Conservation (phyloP, 169 alveolate genomes). For the Plasmodium chabaudi region DNA sequence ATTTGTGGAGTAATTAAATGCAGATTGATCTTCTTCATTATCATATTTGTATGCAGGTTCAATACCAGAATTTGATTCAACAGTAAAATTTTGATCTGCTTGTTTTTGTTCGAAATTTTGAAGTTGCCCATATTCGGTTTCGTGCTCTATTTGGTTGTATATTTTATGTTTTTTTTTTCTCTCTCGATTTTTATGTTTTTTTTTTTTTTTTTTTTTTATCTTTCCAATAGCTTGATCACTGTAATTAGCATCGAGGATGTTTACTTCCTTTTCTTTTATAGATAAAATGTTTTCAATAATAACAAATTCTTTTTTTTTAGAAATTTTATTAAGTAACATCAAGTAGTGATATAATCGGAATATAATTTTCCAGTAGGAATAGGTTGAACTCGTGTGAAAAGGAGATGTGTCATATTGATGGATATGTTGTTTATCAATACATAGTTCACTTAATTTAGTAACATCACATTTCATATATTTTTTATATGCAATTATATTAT, state of each 20-base stretch:
- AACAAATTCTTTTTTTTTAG: constrained; percentile 31
- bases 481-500: constrained; percentile 77
- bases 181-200: neutral
- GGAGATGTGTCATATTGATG: constrained; percentile 67
- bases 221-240: neutral
- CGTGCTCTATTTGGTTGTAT: neutral
- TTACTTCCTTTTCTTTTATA: constrained; percentile 9
- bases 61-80: too few species aligned
- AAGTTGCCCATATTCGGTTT: neutral
- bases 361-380: constrained; percentile 66
- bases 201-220: neutral
- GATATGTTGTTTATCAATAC: constrained; percentile 66
- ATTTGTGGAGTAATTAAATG: too few species aligned
- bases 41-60: too few species aligned
- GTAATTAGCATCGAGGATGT: constrained; percentile 14
- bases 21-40: too few species aligned
- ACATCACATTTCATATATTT: constrained; percentile 57
- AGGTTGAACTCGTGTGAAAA: constrained; percentile 39
- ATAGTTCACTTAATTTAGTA: constrained; percentile 62
- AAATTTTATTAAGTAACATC: constrained; percentile 34
- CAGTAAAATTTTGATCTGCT: too few species aligned
- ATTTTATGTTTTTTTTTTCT: neutral
- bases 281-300: neutral
- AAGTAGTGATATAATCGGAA: constrained; percentile 54
- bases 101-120: too few species aligned